Conservation (phyloP, 345 rosid species). For the Zanthoxylum bungeanum region DNA sequence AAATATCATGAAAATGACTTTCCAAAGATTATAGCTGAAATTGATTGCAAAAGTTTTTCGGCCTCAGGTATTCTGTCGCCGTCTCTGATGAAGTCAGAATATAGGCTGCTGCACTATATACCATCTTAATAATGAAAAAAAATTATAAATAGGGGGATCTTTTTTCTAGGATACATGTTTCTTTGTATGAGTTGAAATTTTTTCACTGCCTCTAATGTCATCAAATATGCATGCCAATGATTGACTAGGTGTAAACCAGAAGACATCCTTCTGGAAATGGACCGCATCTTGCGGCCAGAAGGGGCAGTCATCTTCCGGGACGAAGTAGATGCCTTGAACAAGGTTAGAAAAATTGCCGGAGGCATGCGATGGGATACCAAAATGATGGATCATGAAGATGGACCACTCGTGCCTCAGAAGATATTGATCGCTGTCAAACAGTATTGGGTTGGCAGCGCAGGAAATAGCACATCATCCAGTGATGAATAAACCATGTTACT, state of each 20-base stretch:
- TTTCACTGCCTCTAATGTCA: neutral
- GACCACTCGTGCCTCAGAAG: constrained; percentile 89
- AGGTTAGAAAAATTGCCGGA: constrained; percentile 57
- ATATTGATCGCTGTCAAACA: constrained; percentile 72
- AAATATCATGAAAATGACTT: neutral
- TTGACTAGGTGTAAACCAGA: constrained; percentile 67
- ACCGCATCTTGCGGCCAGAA: constrained; percentile 87
- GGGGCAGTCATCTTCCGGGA: constrained; percentile 81
- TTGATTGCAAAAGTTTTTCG: neutral
- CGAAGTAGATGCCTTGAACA: constrained; percentile 72
- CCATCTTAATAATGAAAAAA: neutral
- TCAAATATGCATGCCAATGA: neutral
- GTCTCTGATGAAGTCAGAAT: neutral
- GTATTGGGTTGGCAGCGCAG: constrained; percentile 76
- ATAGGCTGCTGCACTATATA: neutral
- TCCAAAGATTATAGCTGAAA: neutral
- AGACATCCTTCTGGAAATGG: constrained; percentile 89
- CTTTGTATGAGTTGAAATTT: neutral
- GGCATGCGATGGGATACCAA: constrained; percentile 97
- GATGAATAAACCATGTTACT: constrained; percentile 20
- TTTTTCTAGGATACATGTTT: neutral
- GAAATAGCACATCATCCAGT: constrained; percentile 50
- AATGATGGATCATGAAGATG: constrained; percentile 91
- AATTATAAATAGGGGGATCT: neutral
- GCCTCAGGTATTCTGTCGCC: neutral